Evolutionary conservation across 2,329 filamentous ascomycete species (phyloP), one percentile per base, ranked within the genome.

Genomic region (Calonectria henricotiae): DNA sequence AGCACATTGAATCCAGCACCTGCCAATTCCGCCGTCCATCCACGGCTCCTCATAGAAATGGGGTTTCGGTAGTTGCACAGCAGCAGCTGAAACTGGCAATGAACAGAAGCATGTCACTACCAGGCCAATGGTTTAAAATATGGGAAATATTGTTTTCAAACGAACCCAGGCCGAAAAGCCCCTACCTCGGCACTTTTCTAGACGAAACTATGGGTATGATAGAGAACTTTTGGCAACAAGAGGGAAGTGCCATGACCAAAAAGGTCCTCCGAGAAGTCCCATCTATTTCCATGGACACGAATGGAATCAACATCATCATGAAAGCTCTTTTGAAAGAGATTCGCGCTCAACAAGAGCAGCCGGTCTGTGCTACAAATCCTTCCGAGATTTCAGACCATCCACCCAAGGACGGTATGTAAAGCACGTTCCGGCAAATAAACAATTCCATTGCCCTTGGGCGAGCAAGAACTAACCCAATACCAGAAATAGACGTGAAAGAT

Each of bases 121-220:
- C 35, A 1, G 51, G 25, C 1, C 51, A 58, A 4, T 58, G 51
- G 51, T 58, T 4, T 32, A 58, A 15, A 3, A 58, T 58, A 25
- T 58, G 51, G 51, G 13, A 27, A 1, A 58, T 58, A 5, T 11
- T 58, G 12, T 58, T 58, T 20, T 32, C 51, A 17, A 25, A 37
- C 3, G 51, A 39, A 13, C 51, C 51, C 15, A 58, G 20, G 20
- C 51, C 51, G 7, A 9, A 9, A 1, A 58, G 37, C 51, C 51
- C 51, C 1, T 25, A 58, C 12, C 51, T 58, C 2, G 35, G 35
- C 4, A 58, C 32, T 1, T 39, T 58, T 1, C n/a, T 58, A 1
- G 35, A 58, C 5, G 51, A 58, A 37, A 58, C 35, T 4, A 39
- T 39, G 51, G 51, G 37, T 11, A 58, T 58, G 20, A 58, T 58